Evolutionary conservation across 768 basidiomycete species (phyloP), one percentile per base, ranked within the genome.

Genomic region (Basidioascus undulatus): DNA sequence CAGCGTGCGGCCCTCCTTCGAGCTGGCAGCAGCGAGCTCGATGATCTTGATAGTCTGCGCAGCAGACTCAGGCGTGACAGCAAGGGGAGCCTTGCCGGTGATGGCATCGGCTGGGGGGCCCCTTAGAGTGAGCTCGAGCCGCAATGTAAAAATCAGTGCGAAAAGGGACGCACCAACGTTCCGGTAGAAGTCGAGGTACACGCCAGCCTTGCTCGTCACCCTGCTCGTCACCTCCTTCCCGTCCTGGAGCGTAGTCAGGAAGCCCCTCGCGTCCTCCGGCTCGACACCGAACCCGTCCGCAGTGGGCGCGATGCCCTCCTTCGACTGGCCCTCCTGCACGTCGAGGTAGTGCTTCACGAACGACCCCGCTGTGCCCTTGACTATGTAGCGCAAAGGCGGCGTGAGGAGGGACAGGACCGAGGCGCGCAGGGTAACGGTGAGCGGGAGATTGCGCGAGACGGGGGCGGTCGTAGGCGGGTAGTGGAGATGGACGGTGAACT

Each of bases 311-410:
- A 66, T 53, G 31, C 70, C 40, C 10, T 56, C 61, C 51, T 71
- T 72, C 37, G 82, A 66, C 47, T 78, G 73, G 39, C 71, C 70
- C 58, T 84, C 82, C 53, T 86, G 81, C 3, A 70, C 59, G 55
- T 83, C 81, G 18, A 79, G 55, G 5, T 80, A 80, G 51, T 65
- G 68, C 57, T 89, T 86, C 43, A 66, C 62, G 57, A 67, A 83
- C 3, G 71, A 68, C 21, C 77, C 80, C 44, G 65, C 64, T 19
- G 70, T 70, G 32, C 80, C 79, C 40, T 74, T 71, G 44, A 82
- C 66, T 32, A 68, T 52, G 55, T 70, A 89, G 18, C 81, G 71
- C 19, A 74, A 57, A 55, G 83, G 83, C 2, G 61, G 64, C 5
- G 66, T 61, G 21, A 68, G 62, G 19, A 71, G 72, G 5, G 78